phyloP scores from a whole-genome alignment of 139 green algal genomes.

The Tetraselmis chui region DNA sequence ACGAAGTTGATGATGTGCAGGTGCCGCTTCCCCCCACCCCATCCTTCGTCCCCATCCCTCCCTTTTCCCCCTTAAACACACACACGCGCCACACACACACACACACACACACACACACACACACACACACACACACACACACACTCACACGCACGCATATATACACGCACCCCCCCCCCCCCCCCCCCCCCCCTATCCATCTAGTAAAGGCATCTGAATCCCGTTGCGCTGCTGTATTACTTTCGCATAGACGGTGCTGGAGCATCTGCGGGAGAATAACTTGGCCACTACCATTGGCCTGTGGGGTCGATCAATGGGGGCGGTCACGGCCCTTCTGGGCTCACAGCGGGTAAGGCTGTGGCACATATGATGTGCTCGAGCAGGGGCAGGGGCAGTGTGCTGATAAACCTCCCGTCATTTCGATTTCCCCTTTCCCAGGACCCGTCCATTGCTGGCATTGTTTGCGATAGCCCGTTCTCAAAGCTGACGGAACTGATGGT shows the following conservation, averaged over 20 bases:
- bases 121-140: not conserved
- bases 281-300: conserved; percentile 70
- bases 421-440: conserved; percentile 22
- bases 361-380: too few relatives aligned
- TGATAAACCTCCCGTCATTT: too few relatives aligned
- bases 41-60: not conserved
- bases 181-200: not conserved
- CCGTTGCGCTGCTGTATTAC: not conserved
- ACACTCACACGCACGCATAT: not conserved
- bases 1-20: conserved; percentile 79
- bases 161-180: not conserved
- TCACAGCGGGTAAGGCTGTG: conserved; percentile 36
- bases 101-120: not conserved
- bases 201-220: too few relatives aligned
- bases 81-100: not conserved
- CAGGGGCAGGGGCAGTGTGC: too few relatives aligned
- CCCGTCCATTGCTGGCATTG: conserved; percentile 63
- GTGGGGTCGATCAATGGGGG: conserved; percentile 94
- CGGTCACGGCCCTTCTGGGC: conserved; percentile 87
- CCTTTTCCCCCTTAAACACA: not conserved
- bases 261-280: conserved; percentile 42
- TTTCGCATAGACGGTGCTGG: conserved; percentile 29
- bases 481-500: conserved; percentile 80
- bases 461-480: conserved; percentile 84
- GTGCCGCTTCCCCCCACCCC: not conserved